phyloP scores from a whole-genome alignment of 306 rosid species.

The Quercus wislizeni region DNA sequence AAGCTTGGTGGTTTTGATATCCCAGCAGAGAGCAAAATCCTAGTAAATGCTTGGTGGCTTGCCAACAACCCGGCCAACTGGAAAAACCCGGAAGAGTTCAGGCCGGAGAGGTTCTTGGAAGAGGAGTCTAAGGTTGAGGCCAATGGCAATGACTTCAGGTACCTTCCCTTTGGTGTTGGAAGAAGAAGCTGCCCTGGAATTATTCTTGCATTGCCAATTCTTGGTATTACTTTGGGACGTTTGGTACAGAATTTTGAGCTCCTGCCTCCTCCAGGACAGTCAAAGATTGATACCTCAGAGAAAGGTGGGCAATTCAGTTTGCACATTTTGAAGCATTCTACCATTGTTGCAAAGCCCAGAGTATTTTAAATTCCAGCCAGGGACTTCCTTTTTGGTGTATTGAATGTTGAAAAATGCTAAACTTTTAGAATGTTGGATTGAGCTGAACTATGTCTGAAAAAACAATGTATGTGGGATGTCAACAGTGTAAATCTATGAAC shows the following conservation, averaged over 20 bases:
- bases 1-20: constrained; percentile 71
- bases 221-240: constrained; percentile 77
- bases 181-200: constrained; percentile 93
- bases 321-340: constrained; percentile 85
- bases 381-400: constrained; percentile 4
- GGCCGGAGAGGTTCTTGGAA: constrained; percentile 85
- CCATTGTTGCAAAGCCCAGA: constrained; percentile 72
- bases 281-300: constrained; percentile 67
- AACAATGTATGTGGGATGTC: constrained; percentile 10
- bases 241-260: constrained; percentile 84
- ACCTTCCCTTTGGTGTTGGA: constrained; percentile 84
- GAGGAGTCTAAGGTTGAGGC: constrained; percentile 87
- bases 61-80: constrained; percentile 87
- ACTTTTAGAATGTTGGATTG: constrained; percentile 1
- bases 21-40: constrained; percentile 81
- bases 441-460: constrained; percentile 17
- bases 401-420: neutral
- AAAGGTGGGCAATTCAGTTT: constrained; percentile 92
- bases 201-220: constrained; percentile 81
- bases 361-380: constrained; percentile 7
- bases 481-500: constrained; percentile 26
- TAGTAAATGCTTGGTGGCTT: constrained; percentile 88
- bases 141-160: constrained; percentile 86
- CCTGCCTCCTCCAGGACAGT: constrained; percentile 75
- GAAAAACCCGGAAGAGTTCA: constrained; percentile 77